Evolutionary conservation across 441 rosid species (phyloP).

Genomic region (Erysimum cheiri): DNA sequence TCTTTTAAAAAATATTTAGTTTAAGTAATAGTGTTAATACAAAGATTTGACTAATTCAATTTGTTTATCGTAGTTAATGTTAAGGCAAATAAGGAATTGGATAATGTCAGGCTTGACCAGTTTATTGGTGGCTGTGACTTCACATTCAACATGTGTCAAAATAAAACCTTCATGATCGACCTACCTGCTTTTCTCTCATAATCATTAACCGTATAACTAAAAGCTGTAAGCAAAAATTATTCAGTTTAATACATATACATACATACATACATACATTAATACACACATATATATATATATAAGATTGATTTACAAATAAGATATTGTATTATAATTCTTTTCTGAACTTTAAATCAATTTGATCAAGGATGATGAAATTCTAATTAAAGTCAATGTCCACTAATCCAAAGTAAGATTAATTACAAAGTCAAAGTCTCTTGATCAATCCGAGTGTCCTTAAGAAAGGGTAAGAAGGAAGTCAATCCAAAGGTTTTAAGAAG

Average conservation of each 20-base stretch:
- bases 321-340: not conserved
- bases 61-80: not conserved
- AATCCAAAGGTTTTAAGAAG: not conserved
- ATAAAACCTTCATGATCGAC: constrained; percentile 31
- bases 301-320: no score
- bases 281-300: no score
- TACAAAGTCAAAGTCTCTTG: not conserved
- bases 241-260: not conserved
- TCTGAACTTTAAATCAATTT: not conserved
- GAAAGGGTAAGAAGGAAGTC: not conserved
- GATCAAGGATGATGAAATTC: not conserved
- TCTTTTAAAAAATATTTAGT: not conserved
- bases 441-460: not conserved
- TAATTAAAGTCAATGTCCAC: not conserved
- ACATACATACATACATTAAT: no score
- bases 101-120: constrained; percentile 17
- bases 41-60: constrained; percentile 6
- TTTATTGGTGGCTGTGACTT: constrained; percentile 40
- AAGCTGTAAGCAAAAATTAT: not conserved
- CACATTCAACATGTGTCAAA: constrained; percentile 45
- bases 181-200: constrained; percentile 34
- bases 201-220: not conserved
- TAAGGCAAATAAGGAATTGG: constrained; percentile 3
- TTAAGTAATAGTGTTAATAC: not conserved
- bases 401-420: not conserved